Evolutionary conservation across 1,284 basidiomycete genomes (phyloP), one percentile per base, ranked within the genome.

Genomic region (Schizophyllum commune): DNA sequence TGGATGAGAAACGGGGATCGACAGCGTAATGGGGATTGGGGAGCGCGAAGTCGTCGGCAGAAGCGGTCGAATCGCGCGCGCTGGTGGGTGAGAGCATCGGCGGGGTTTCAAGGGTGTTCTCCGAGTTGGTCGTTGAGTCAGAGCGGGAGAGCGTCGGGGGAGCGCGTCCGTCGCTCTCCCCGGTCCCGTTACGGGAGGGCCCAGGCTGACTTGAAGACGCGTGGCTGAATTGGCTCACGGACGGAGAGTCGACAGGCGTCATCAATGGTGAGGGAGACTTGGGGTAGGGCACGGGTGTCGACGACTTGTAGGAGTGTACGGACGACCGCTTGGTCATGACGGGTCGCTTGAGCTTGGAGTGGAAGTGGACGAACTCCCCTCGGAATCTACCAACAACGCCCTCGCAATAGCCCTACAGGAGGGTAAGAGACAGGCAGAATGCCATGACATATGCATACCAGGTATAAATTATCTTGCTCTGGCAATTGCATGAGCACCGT

Each of bases 321-420:
- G 27, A 55, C 53, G 53, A 55, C 53, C 53, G 83, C 69, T 89
- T 89, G 1, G 88, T 81, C 78, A 88, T 86, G 65, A 94, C 78
- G 0, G 91, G 89, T 63, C 85, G 87, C 76, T 94, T 94, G 66
- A 94, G 81, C 65, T 86, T 89, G 3, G 82, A 81, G 66, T 85
- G 85, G 67, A 95, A 91, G 19, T 76, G 79, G 11, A 96, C 92
- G 65, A 89, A 78, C 13, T 74, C 69, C 2, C 82, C 85, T 34
- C 81, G 77, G 71, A 96, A 95, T 53, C 86, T 83, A 15, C 94
- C 94, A 1, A 96, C 88, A 56, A 96, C 92, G 58, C 91, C 94
- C 75, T 97, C 94, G 71, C 95, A 97, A 67, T 89, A 89, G 0
- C 91, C 91, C 81, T 91, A 61, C 52, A 57, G 54, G 33, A 39